Evolutionary conservation across 768 basidiomycete species (phyloP).

Genomic region (Tricholoma terreum): DNA sequence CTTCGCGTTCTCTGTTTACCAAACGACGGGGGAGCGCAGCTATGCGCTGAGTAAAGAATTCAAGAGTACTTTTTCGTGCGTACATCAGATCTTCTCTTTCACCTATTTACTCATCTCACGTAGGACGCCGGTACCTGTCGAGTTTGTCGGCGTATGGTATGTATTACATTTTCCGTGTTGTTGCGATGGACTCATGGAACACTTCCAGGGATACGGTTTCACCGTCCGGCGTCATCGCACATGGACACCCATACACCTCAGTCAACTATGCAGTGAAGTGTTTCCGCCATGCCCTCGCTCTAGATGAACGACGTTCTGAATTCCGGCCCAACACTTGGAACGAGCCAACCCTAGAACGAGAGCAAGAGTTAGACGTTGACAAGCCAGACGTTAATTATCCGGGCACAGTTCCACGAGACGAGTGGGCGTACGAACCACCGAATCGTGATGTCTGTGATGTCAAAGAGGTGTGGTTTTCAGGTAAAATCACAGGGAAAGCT

Average conservation of each 20-base stretch:
- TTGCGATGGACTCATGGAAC: not conserved
- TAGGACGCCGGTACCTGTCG: constrained; percentile 22
- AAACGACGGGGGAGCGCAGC: constrained; percentile 23
- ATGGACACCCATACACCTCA: constrained; percentile 18
- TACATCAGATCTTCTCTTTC: not conserved
- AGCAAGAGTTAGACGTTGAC: constrained; percentile 23
- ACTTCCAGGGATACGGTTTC: constrained; percentile 24
- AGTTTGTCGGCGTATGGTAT: constrained; percentile 35
- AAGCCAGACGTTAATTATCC: constrained; percentile 11
- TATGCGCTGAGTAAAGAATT: constrained; percentile 29
- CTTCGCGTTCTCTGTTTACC: constrained; percentile 33
- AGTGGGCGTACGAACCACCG: constrained; percentile 18
- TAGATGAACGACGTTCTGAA: constrained; percentile 21
- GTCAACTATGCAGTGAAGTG: constrained; percentile 21
- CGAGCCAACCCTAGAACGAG: constrained; percentile 16
- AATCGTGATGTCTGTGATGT: constrained; percentile 18
- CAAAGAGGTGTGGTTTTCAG: constrained; percentile 24
- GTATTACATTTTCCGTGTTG: not conserved
- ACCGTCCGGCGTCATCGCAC: constrained; percentile 21
- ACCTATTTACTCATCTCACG: not conserved
- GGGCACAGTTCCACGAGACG: constrained; percentile 11
- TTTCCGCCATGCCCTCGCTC: constrained; percentile 23
- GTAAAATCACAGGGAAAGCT: constrained; percentile 1
- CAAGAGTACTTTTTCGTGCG: constrained; percentile 28
- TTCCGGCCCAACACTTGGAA: constrained; percentile 23